Conservation (phyloP, 1,284 basidiomycete genomes). For the Apiotrichum domesticum region DNA sequence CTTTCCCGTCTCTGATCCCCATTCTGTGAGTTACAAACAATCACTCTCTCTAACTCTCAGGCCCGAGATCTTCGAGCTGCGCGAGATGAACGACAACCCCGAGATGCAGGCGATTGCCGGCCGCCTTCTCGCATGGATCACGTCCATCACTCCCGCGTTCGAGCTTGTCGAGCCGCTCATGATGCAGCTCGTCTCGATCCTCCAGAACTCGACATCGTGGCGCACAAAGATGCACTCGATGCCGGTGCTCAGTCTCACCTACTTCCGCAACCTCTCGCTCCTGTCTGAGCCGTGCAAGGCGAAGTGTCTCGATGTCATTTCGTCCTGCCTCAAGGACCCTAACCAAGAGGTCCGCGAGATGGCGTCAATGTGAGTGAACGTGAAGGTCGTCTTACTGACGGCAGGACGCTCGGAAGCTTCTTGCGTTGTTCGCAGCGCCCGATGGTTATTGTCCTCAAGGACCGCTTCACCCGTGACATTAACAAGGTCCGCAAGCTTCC, state of each 20-base stretch:
- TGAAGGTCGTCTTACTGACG: conserved; percentile 6
- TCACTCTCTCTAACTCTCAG: conserved; percentile 14
- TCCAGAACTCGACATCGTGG: conserved; percentile 49
- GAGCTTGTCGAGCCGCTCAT: conserved; percentile 48
- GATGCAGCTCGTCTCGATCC: conserved; percentile 42
- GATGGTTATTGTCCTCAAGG: conserved; percentile 80
- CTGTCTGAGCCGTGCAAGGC: conserved; percentile 62
- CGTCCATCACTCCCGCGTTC: conserved; percentile 49
- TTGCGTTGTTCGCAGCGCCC: conserved; percentile 87
- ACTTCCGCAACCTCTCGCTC: conserved; percentile 62
- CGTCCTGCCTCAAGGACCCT: conserved; percentile 69
- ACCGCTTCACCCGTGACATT: conserved; percentile 67
- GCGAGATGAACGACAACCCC: conserved; percentile 46
- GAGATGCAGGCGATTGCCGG: conserved; percentile 47
- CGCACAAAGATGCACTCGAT: conserved; percentile 50
- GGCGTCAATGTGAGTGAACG: conserved; percentile 57
- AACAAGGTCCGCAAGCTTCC: conserved; percentile 61
- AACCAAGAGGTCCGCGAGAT: conserved; percentile 92
- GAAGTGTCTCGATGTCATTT: conserved; percentile 60
- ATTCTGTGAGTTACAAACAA: conserved; percentile 58
- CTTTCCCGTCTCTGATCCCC: conserved; percentile 68
- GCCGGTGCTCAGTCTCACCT: conserved; percentile 47
- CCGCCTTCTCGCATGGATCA: conserved; percentile 47
- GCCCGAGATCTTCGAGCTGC: conserved; percentile 46
- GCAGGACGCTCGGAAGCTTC: conserved; percentile 70